Percentiles rank a stretch among this genome's conserved stretches.
Conservation (phyloP, 495 filamentous ascomycete species). For the Pyrenopolyporus hunteri region DNA sequence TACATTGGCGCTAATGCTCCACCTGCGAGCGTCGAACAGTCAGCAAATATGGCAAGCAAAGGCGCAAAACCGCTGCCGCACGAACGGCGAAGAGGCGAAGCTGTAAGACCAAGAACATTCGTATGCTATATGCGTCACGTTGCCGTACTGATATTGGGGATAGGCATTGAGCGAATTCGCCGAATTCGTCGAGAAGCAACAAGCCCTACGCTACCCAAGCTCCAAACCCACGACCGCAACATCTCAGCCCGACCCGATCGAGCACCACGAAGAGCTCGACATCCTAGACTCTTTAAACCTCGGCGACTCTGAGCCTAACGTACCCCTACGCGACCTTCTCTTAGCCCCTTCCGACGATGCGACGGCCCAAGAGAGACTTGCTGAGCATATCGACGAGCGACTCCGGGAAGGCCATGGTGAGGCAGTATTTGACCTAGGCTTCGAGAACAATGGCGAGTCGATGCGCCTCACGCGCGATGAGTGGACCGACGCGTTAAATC, state of each 20-base stretch:
- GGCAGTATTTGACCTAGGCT: conserved; percentile 87
- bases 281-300: conserved; percentile 88
- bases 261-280: conserved; percentile 85
- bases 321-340: conserved; percentile 77
- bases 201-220: conserved; percentile 64
- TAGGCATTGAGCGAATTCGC: conserved; percentile 97
- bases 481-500: conserved; percentile 75
- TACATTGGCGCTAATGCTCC: conserved; percentile 25
- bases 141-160: not conserved
- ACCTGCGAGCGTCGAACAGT: conserved; percentile 20
- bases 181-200: conserved; percentile 96
- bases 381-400: conserved; percentile 68
- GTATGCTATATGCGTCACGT: not conserved
- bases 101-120: conserved; percentile 55
- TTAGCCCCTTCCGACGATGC: conserved; percentile 65
- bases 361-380: conserved; percentile 60
- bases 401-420: conserved; percentile 89
- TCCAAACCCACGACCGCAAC: conserved; percentile 45
- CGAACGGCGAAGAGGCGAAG: conserved; percentile 85
- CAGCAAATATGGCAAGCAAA: conserved; percentile 59
- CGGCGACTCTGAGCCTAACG: conserved; percentile 71
- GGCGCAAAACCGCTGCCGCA: conserved; percentile 67
- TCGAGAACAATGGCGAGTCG: conserved; percentile 90
- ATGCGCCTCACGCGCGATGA: conserved; percentile 82
- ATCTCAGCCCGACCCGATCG: conserved; percentile 42